Evolutionary conservation across 1,284 basidiomycete genomes (phyloP).

Genomic region (Ceratobasidium sp.): DNA sequence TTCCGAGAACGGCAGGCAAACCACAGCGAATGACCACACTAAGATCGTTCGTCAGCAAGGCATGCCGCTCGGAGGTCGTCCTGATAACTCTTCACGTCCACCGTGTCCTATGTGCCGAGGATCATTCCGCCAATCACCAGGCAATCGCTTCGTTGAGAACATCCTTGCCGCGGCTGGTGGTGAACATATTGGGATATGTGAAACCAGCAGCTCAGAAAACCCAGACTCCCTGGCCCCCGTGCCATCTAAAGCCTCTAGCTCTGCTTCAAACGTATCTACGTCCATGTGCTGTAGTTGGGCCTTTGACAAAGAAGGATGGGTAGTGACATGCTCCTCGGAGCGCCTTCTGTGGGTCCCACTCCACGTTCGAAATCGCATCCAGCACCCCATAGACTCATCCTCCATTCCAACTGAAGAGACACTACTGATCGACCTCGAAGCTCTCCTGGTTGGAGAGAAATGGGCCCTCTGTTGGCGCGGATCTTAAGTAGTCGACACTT

Average conservation of each 20-base stretch:
- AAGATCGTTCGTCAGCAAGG: neutral
- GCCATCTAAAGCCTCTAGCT: neutral
- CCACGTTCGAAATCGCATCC: neutral
- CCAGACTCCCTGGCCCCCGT: neutral
- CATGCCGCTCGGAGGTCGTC: neutral
- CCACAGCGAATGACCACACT: neutral
- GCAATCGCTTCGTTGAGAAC: neutral
- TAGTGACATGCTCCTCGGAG: constrained; percentile 8
- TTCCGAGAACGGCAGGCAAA: neutral
- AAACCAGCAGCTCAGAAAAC: neutral
- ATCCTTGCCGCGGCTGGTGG: neutral
- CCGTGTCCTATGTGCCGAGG: neutral
- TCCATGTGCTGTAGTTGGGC: constrained; percentile 9
- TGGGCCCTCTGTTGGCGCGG: neutral
- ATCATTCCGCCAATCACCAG: neutral
- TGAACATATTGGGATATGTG: neutral
- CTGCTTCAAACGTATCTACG: neutral
- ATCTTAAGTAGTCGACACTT: no score
- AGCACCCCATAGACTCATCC: neutral
- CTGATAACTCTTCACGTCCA: neutral
- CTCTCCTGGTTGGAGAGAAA: neutral
- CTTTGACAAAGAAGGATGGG: constrained; percentile 15
- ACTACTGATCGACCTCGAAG: neutral
- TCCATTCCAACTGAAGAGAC: neutral
- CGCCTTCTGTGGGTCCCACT: neutral